Evolutionary conservation across 1,284 basidiomycete species (phyloP), one percentile per base, ranked within the genome.

Genomic region (Hymenochaete sp.): DNA sequence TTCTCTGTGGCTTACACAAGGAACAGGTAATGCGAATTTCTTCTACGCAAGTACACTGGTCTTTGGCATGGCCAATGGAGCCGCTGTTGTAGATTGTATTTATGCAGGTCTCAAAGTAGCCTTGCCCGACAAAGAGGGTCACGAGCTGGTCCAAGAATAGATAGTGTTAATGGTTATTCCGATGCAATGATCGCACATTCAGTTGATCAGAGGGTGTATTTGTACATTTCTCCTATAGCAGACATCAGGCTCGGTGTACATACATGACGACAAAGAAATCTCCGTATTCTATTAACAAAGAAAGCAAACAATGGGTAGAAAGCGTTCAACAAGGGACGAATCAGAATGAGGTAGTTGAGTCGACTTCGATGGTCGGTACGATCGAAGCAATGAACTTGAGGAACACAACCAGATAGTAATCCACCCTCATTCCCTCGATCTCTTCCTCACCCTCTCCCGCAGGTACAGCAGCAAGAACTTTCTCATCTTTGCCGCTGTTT

Each of bases 11-110:
- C 74, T 98, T 3, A 71, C 72, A 6, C 85, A 92, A 41, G 93
- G 93, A 0, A 90, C 92, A 4, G 95, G 93, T 1, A 98, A 98
- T 58, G 93, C 95, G 36, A 98, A 98, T 62, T 99, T 98, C 66
- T 98, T 91, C 68, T 98, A 97, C 59, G 95, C 95, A 0, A 83
- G 86, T 3, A 97, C 91, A 1, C 71, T 98, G 53, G 93, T 98
- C 3, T 93, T 93, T 63, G 92, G 88, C 0, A 73, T 92, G 55
- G 87, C 85, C 6, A 84, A 91, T 44, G 90, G 88, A 0, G 75
- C 83, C n/a, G 82, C 82, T 3, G 57, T 95, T 27, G 70, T 92
- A 4, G 93, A 96, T 57, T 78, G 77, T 9, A 68, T 88, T 19
- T 91, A 82, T 69, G 86, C 90, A 0, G 82, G 82, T 9, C 63